phyloP scores from a whole-genome alignment of 225 moss, liverwort and hornwort genomes.

The Neckera pumila region DNA sequence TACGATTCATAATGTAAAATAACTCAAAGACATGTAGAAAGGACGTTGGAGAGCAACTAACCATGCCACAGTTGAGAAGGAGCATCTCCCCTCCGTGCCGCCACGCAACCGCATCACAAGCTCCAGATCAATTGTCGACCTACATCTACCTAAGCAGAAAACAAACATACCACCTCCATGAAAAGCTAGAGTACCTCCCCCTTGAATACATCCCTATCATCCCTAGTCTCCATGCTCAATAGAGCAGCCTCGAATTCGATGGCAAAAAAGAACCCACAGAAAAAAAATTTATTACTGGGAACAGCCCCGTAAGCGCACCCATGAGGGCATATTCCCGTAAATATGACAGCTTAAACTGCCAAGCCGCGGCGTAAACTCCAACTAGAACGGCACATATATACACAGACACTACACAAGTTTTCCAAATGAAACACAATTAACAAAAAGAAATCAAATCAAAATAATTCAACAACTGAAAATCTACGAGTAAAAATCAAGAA shows the following conservation, averaged over 20 bases:
- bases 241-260: neutral
- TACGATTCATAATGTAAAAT: neutral
- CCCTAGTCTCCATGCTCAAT: neutral
- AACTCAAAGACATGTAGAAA: neutral
- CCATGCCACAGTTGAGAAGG: neutral
- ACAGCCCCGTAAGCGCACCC: neutral
- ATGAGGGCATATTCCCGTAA: neutral
- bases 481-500: neutral
- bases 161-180: constrained; percentile 43
- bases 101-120: neutral
- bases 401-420: neutral
- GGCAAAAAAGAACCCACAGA: neutral
- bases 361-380: neutral
- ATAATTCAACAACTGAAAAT: neutral
- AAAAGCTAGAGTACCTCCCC: constrained; percentile 14
- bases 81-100: neutral
- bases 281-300: neutral
- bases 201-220: neutral
- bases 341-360: neutral
- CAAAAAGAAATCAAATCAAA: neutral
- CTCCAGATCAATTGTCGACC: constrained; percentile 3
- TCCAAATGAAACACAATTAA: neutral
- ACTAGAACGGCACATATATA: neutral
- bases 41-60: neutral
- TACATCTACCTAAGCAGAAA: constrained; percentile 26